A percentile compares a stretch with the other conserved stretches of the same genome.
Conservation (phyloP, 305 asterid species). For the Fraxinus xanthoxyloides region DNA sequence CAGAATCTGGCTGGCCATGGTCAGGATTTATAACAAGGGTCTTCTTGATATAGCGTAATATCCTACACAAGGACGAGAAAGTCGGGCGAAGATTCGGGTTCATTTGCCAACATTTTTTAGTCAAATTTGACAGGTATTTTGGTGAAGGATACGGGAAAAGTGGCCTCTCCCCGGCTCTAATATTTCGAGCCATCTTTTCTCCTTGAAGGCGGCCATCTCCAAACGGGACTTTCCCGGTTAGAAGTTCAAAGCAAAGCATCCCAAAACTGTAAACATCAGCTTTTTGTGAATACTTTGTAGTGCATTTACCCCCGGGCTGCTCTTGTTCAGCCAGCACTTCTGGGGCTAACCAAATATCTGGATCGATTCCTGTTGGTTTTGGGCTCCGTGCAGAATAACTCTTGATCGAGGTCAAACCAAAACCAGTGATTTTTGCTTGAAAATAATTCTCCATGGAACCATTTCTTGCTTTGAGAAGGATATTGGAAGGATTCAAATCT, state of each 20-base stretch:
- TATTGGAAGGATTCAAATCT: constrained; percentile 61
- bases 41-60: constrained; percentile 68
- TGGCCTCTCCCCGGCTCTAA: constrained; percentile 80
- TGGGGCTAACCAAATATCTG: constrained; percentile 70
- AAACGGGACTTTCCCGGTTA: constrained; percentile 73
- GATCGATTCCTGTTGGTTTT: constrained; percentile 33
- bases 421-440: constrained; percentile 60
- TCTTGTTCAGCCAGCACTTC: constrained; percentile 64
- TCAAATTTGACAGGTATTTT: constrained; percentile 60
- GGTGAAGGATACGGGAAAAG: constrained; percentile 76
- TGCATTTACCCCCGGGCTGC: constrained; percentile 31
- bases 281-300: constrained; percentile 48
- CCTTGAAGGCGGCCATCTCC: constrained; percentile 77
- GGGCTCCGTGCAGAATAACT: constrained; percentile 34
- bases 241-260: constrained; percentile 75
- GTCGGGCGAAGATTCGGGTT: constrained; percentile 58
- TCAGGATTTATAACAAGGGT: constrained; percentile 64
- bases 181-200: constrained; percentile 58
- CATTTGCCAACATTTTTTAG: constrained; percentile 80
- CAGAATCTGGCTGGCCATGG: constrained; percentile 67
- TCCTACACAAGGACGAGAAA: constrained; percentile 71
- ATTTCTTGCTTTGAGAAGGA: constrained; percentile 56
- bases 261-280: constrained; percentile 82
- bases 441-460: constrained; percentile 50
- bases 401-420: constrained; percentile 47